Base-by-base conservation (phyloP, 371 early-diverging fungal species). In the Mortierella sp. region DNA sequence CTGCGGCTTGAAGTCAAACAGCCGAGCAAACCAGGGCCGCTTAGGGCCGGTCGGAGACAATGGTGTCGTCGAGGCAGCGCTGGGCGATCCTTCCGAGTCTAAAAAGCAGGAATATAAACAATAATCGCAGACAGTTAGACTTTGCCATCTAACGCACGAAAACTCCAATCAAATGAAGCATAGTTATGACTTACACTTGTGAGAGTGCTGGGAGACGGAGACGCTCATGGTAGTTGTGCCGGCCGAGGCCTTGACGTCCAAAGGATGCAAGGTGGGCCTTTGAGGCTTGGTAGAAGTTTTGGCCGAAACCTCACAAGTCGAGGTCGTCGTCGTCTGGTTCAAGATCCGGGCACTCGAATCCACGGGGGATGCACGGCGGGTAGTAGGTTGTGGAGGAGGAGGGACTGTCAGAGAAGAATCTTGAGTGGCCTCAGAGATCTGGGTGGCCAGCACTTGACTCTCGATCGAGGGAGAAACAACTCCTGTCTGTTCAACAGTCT, bases 1-100 rank as follows among this genome's bases (percentile, higher is more conserved):
- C 63, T 80, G 80, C 0, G 81, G 84, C 34, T 79, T 83, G 34
- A 83, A 83, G 50, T 83, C 80, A 66, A 83, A 83, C 10, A 83
- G 69, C 1, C 80, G 68, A 11, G 84, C 79, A 37, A 83, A 83
- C 84, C 79, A 83, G 2, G 84, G 74, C 22, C 80, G 58, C 37
- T 83, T 83, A 5, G 79, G 84, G 0, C 77, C 77, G 43, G 41
- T 67, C 4, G 80, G 76, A 1, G 77, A 73, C 43, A 73, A 2
- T 1, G 79, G 67, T 6, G 69, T 67, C 4, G 64, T 19, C 0
- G 79, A 31, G n/a, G 31, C 70, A 0, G 48, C 31, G 37, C 55
- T 71, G 2, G 72, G 37, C 1, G 73, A 19, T 6, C 77, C 76
- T 14, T 83, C 84, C 6, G 83, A 76, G 26, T 45, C 79, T 83